Percentiles rank a stretch among this genome's conserved stretches.
These are phyloP conservation scores for Besnoitia besnoiti DNA, from an alignment of 169 alveolate genomes.

Conservation along the genomic window DNA sequence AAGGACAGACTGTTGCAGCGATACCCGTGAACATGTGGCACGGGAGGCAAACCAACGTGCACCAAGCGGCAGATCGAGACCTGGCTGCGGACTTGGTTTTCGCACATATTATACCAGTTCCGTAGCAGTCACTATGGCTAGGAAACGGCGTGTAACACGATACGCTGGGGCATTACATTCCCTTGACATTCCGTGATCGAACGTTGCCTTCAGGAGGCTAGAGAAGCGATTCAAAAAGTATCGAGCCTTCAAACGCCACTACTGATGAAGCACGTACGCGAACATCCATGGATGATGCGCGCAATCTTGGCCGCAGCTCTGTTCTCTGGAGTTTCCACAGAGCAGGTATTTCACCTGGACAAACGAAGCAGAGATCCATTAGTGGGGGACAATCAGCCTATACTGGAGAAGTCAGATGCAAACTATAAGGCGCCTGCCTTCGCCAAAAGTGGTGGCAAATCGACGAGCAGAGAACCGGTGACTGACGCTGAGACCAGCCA, in stretches of 20 bases:
- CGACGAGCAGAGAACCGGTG: background rate
- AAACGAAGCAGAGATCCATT: background rate
- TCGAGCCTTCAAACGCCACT: background rate
- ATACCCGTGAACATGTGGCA: no score
- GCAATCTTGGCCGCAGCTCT: background rate
- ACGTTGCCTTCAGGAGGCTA: background rate
- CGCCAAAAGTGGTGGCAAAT: background rate
- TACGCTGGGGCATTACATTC: no score
- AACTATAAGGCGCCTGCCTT: background rate
- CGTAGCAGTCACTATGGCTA: no score
- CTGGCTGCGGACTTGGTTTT: no score
- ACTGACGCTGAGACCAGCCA: background rate
- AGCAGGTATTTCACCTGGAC: background rate
- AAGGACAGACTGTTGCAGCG: no score
- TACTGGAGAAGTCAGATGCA: background rate
- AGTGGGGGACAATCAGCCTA: background rate
- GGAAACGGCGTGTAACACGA: no score
- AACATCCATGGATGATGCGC: constrained; percentile 8
- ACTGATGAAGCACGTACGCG: background rate
- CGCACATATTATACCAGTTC: no score
- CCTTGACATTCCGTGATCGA: background rate
- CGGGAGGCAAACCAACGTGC: no score
- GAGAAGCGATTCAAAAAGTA: background rate
- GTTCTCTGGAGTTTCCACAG: background rate
- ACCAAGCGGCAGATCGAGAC: no score